Evolutionary conservation across 139 green algal genomes (phyloP).

Genomic region (Gonium pectorale): DNA sequence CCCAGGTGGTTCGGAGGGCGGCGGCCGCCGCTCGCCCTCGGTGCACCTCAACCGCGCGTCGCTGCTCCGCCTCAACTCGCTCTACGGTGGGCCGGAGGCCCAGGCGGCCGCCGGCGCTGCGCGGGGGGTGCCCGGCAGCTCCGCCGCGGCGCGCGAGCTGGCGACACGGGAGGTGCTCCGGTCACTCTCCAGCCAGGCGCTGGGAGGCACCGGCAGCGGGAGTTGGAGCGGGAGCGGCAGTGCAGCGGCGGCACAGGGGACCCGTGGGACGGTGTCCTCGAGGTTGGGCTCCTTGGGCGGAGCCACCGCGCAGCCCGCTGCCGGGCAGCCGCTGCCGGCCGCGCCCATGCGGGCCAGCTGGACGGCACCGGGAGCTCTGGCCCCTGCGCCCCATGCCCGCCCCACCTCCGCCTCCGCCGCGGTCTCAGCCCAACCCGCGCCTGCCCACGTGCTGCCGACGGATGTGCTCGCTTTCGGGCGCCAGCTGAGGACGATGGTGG

Average conservation of each 20-base stretch:
- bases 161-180: constrained; percentile 10
- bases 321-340: no score
- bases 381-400: no score
- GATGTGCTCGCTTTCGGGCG: neutral
- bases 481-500: fast-evolving
- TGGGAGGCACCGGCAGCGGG: neutral
- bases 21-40: neutral
- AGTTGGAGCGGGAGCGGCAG: neutral
- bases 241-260: neutral
- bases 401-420: neutral
- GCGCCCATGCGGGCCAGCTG: no score
- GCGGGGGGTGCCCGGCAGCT: constrained; percentile 21
- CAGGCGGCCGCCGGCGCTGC: constrained; percentile 5
- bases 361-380: no score
- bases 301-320: no score
- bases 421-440: neutral
- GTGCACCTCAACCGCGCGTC: constrained; percentile 30
- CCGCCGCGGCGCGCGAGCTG: neutral
- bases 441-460: neutral
- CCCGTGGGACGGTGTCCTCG: neutral
- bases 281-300: neutral
- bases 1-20: neutral
- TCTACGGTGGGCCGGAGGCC: constrained; percentile 22
- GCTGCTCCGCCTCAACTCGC: neutral
- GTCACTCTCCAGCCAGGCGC: no score